Base-by-base conservation (phyloP, 164 flowering plant genomes). In the Malania oleifera region DNA sequence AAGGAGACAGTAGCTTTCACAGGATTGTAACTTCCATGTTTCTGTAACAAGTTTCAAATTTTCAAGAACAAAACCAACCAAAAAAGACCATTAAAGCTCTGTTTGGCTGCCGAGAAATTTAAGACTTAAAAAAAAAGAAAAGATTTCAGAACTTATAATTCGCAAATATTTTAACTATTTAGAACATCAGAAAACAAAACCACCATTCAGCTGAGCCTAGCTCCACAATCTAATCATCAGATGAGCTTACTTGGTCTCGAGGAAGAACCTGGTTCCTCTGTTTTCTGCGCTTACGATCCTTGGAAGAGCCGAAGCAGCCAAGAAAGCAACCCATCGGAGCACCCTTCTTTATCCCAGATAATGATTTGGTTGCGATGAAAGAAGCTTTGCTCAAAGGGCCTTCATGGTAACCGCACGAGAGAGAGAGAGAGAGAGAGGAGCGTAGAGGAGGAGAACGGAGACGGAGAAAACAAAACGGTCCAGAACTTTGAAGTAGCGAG, bases 261-360 rank as follows among this genome's bases (percentile, higher is more conserved):
- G 74, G 70, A 40, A 68, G 77, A 56, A 53, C 66, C 54, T 44
- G 54, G 40, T 57, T 61, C 63, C 71, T 51, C 37, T 62, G 72
- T 44, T 65, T 80, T 15, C 69, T 63, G 40, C 72, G 69, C 20
- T 39, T 74, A 20, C 45, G 39, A 41, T 69, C 73, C 63, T 80
- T 75, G 39, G 72, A 75, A 18, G 77, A 63, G 48, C 91, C 84
- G 60, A 84, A 82, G 59, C 91, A 84, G 5, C 72, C 87, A 49
- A 78, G 82, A 74, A 84, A 80, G 56, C 87, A 84, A 59, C 91
- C 91, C 91, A 84, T 84, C 17, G 52, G 37, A 61, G 22, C 29
- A 39, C 1, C 0, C 1, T 19, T 47, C 54, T 52, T 43, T 25
- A 22, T 57, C 56, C 56, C 37, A 17, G 54, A 25, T 13, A 14